Evolutionary conservation across 2,329 filamentous ascomycete genomes (phyloP), one percentile per base, ranked within the genome.

Genomic region (Ascochyta pisi): DNA sequence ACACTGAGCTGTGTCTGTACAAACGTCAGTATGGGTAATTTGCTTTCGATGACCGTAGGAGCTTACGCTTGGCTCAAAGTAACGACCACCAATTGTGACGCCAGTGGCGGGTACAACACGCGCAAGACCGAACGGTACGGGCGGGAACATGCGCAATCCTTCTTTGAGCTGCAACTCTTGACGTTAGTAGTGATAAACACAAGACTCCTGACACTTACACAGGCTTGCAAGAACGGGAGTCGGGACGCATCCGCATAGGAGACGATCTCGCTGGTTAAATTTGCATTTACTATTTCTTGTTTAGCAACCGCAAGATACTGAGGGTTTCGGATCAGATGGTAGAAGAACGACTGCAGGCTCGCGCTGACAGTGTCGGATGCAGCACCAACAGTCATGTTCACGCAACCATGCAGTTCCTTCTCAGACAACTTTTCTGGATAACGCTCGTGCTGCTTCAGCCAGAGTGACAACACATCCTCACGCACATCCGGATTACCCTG

Each of bases 351-450:
- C 40, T 77, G 74, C 6, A 75, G 58, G 1, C 71, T 71, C 0
- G 70, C 64, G 44, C 67, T 70, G 9, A 75, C 68, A 2, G 76
- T 78, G 43, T 79, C 78, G 0, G 68, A 68, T 1, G 77, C 77
- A 5, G 76, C 76, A 3, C 75, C 75, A 3, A 78, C 57, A 41
- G 68, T 77, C 6, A 61, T 69, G n/a, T 73, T 66, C 2, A 73
- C 73, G 3, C 70, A 68, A 6, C 64, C 64, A 13, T 73, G 62
- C 22, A 79, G 67, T 29, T 78, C 76, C 6, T 62, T 62, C 53
- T 76, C 71, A 1, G 64, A 60, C 55, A 76, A 63, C 2, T 63
- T 66, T 9, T 78, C 74, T 0, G 75, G 74, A 53, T 74, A 64
- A 6, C 69, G 68, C 3, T 63, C 60, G 2, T 67, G 69, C 27